Evolutionary conservation across 306 rosid genomes (phyloP).

Genomic region (Fragaria vesca): DNA sequence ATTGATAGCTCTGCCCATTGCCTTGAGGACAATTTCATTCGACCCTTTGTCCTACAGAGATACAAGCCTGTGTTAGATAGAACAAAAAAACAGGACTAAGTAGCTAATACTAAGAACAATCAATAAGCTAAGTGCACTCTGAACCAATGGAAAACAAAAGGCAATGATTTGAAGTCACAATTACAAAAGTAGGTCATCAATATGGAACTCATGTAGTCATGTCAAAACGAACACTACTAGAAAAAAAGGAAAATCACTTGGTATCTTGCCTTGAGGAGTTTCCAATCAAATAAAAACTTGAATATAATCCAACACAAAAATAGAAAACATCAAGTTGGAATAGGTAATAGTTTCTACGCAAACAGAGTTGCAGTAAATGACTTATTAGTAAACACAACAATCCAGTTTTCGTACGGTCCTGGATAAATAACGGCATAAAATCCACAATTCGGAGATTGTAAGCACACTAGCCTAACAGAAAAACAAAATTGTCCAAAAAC

Average conservation of each 20-base stretch:
- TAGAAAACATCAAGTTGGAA: not conserved
- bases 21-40: constrained; percentile 69
- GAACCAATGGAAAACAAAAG: not conserved
- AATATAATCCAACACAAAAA: not conserved
- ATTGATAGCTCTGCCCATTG: constrained; percentile 93
- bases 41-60: constrained; percentile 71
- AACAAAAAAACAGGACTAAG: not conserved
- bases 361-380: not conserved
- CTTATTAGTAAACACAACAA: not conserved
- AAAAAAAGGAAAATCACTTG: not conserved
- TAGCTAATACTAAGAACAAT: not conserved
- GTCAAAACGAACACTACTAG: not conserved
- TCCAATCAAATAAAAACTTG: too few species aligned
- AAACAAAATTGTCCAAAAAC: not conserved
- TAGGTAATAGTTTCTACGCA: not conserved
- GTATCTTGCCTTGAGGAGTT: not conserved
- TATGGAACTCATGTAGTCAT: not conserved
- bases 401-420: not conserved
- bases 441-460: not conserved
- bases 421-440: not conserved
- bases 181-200: not conserved
- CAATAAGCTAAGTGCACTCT: not conserved
- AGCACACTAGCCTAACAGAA: too few species aligned
- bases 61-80: constrained; percentile 7
- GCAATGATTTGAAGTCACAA: not conserved